Evolutionary conservation across 345 rosid species (phyloP).

Genomic region (Aethionema arabicum): DNA sequence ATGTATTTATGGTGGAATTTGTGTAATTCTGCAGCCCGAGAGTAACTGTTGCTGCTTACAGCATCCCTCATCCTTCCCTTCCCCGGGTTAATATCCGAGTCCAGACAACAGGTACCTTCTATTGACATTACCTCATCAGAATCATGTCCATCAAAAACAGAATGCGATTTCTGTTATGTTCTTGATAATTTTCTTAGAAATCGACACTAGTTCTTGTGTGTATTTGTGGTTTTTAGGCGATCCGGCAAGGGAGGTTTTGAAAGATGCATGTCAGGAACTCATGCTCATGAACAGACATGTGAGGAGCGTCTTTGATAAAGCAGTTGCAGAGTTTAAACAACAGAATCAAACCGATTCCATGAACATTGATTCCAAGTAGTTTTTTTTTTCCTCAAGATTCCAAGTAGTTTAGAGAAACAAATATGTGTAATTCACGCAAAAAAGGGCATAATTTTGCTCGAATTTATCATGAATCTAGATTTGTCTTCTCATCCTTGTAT

Average conservation of each 20-base stretch:
- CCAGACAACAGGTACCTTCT: slow-evolving; percentile 78
- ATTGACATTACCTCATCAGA: not conserved
- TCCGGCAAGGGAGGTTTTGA: slow-evolving; percentile 77
- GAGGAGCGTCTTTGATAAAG: slow-evolving; percentile 62
- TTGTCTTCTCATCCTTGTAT: not conserved
- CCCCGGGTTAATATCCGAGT: slow-evolving; percentile 73
- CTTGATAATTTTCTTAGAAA: not conserved
- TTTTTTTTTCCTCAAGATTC: no score
- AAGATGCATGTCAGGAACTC: slow-evolving; percentile 78
- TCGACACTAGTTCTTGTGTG: not conserved
- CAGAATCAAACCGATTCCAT: slow-evolving; percentile 17
- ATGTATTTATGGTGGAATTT: not conserved
- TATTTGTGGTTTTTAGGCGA: slow-evolving; percentile 51
- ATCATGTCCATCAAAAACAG: not conserved
- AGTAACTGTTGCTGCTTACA: slow-evolving; percentile 67
- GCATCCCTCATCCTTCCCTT: slow-evolving; percentile 92
- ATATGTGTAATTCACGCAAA: slow-evolving; percentile 10
- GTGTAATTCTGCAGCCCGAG: slow-evolving; percentile 63
- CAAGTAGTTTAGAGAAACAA: slow-evolving; percentile 10
- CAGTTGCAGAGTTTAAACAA: slow-evolving; percentile 42
- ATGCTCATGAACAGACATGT: slow-evolving; percentile 77
- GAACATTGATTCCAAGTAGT: slow-evolving; percentile 24
- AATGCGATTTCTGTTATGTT: not conserved
- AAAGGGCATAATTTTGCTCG: not conserved
- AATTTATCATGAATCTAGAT: not conserved